Base-by-base conservation (phyloP, 2,329 filamentous ascomycete genomes). In the Fusarium armeniacum region DNA sequence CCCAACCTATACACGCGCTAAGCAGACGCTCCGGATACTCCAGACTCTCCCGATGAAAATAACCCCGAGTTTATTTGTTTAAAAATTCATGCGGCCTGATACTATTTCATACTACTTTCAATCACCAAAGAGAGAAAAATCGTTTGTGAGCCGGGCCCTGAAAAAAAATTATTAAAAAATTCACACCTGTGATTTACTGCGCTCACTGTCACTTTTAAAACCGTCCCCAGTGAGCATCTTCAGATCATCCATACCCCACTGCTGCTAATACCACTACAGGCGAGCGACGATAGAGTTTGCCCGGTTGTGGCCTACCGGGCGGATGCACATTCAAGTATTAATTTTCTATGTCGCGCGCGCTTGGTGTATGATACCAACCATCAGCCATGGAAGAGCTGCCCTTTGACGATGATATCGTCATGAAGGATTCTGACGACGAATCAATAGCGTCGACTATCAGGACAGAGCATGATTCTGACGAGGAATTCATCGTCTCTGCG, bases 401-500 rank as follows among this genome's bases (percentile, higher is more conserved):
- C 26, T 49, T n/a, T 8, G 54, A 51, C 24, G 35, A 16, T 26
- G 49, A 52, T 26, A 13, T 52, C 38, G 24, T 18, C 18, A 44
- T 66, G 64, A 51, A 60, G 10, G 63, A 71, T 24, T 67, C 75
- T 16, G 78, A 81, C 33, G 69, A 65, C n/a, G 58, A 74, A 20
- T 80, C 77, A 6, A 24, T 80, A 28, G 70, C 76, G 5, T 82
- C 80, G 12, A 79, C 80, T 5, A 64, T 77, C 13, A 75, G 75
- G 16, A 75, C 77, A 22, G 70, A 73, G 9, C 54, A 69, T 38
- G 81, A 83, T 5, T 76, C 79, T 12, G 78, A 83, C 18, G 76
- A 81, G 7, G 83, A 85, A 63, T 89, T 84, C 75, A 74, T 78
- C 8, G 83, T 90, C 8, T 83, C 86, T 41, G 77, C 78, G 13